These are phyloP conservation scores for Fusarium sp. DNA, from an alignment of 2,329 filamentous ascomycete genomes.

Conservation along the genomic window DNA sequence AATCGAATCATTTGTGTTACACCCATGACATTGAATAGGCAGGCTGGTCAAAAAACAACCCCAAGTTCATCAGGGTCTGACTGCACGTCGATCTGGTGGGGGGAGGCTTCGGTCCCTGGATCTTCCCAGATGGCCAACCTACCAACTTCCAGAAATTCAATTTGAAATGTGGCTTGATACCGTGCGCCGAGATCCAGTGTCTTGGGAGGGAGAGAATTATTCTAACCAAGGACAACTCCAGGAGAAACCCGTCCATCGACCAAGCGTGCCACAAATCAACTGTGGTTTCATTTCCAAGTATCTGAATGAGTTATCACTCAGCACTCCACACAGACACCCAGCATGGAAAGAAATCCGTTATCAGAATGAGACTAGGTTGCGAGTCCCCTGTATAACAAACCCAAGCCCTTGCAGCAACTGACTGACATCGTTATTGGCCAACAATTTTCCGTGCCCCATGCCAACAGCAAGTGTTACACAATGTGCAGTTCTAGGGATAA, in stretches of 20 bases:
- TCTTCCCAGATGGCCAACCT: neutral
- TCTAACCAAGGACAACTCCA: neutral
- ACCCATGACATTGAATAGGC: neutral
- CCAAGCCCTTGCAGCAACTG: constrained; percentile 12
- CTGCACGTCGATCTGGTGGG: neutral
- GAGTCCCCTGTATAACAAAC: neutral
- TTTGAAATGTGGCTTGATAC: neutral
- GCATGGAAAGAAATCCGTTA: constrained; percentile 3
- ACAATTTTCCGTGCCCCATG: constrained; percentile 29
- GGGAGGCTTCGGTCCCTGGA: neutral
- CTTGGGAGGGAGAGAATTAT: neutral
- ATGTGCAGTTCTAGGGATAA: constrained; percentile 7
- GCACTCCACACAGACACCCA: neutral
- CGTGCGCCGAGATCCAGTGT: neutral
- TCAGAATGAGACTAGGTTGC: constrained; percentile 22
- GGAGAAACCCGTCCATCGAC: neutral
- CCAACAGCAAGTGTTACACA: constrained; percentile 21
- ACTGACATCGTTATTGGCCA: constrained; percentile 25
- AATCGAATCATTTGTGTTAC: neutral
- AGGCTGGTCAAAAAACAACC: neutral
- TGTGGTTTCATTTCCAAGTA: neutral
- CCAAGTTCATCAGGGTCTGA: neutral
- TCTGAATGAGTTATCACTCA: neutral
- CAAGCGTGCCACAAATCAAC: neutral
- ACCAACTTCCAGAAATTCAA: neutral